Evolutionary conservation across 2,329 filamentous ascomycete species (phyloP).

Genomic region (Sporothrix brunneoviolacea): DNA sequence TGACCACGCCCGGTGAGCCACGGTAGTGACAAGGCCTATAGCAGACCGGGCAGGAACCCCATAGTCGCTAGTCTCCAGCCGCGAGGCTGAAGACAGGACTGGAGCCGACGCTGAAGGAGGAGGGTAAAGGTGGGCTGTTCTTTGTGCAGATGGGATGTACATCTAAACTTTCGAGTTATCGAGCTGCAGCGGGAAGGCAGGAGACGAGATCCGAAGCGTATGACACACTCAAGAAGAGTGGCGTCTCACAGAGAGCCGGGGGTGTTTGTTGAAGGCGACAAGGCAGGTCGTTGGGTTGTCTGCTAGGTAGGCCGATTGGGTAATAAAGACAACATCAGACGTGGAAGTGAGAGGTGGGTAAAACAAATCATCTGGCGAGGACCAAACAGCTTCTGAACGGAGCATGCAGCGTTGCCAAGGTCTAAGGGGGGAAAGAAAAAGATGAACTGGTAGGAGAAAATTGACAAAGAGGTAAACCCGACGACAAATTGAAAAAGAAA

Average conservation of each 20-base stretch:
- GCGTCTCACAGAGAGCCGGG: background rate
- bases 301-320: slow-evolving; percentile 1
- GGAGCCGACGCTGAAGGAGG: background rate
- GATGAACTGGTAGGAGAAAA: background rate
- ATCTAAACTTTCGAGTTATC: background rate
- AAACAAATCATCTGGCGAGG: background rate
- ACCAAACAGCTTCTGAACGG: slow-evolving; percentile 1
- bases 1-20: background rate
- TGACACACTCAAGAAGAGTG: no score
- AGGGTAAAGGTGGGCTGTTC: background rate
- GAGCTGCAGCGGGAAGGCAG: background rate
- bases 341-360: background rate
- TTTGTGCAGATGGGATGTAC: slow-evolving; percentile 1
- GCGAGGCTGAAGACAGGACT: background rate
- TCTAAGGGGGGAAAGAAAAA: background rate
- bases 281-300: background rate
- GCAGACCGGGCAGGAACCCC: background rate
- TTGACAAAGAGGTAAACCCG: background rate
- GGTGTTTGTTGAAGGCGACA: background rate
- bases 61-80: background rate
- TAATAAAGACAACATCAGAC: background rate
- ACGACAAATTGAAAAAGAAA: background rate
- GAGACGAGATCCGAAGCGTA: background rate
- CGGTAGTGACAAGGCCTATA: background rate
- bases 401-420: background rate